Conservation (phyloP, 768 basidiomycete species). For the Exsudoporus frostii region DNA sequence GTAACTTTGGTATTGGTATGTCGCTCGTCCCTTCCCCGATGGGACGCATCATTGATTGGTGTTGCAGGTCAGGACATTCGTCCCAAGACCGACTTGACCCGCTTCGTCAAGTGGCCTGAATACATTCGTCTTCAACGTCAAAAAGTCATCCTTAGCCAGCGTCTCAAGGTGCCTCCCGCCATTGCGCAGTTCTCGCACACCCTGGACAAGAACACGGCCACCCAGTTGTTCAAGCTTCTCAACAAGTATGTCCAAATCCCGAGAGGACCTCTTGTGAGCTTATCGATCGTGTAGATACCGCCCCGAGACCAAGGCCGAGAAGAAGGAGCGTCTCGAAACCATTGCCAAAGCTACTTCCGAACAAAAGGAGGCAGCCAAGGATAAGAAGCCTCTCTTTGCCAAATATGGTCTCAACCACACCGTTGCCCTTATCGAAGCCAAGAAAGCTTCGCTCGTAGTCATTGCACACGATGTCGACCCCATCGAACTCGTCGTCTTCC, state of each 20-base stretch:
- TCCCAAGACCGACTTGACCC: conserved; percentile 85
- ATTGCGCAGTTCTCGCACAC: conserved; percentile 98
- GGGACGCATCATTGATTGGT: background rate
- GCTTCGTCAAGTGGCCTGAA: conserved; percentile 99
- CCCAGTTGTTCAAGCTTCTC: conserved; percentile 94
- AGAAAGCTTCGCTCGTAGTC: conserved; percentile 94
- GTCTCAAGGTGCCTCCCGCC: conserved; percentile 96
- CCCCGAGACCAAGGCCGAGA: conserved; percentile 93
- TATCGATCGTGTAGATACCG: conserved; percentile 48
- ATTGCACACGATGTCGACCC: conserved; percentile 99
- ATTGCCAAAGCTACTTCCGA: conserved; percentile 76
- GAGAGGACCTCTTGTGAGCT: background rate
- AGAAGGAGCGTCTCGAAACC: conserved; percentile 87
- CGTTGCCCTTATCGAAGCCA: conserved; percentile 93
- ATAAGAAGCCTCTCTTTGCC: conserved; percentile 94
- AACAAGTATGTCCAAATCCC: conserved; percentile 62
- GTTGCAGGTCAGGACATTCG: conserved; percentile 85
- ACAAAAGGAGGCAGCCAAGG: conserved; percentile 69
- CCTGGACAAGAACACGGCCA: conserved; percentile 98
- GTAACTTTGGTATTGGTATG: conserved; percentile 95
- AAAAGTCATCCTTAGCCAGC: conserved; percentile 97
- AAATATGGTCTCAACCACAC: conserved; percentile 98
- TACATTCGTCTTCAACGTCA: conserved; percentile 97
- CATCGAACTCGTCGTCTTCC: conserved; percentile 97
- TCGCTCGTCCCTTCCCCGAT: background rate